Base-by-base conservation (phyloP, 176 grass and related monocot species). In the Hordeum marinum region DNA sequence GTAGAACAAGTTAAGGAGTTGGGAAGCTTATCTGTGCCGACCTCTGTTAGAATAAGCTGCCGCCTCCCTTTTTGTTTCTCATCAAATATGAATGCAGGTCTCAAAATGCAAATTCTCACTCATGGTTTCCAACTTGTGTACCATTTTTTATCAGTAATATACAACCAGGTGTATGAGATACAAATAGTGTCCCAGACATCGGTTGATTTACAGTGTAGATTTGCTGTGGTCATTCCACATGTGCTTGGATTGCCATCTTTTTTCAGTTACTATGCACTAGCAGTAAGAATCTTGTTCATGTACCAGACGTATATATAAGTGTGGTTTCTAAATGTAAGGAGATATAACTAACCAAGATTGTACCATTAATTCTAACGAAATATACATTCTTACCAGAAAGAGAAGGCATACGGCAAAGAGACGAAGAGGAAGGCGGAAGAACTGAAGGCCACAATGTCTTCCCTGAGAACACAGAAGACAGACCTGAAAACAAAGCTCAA, bases 401-500 rank as follows among this genome's bases (percentile, higher is more conserved):
- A 98, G 80, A 95, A 93, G 78, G 86, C 86, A 75, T 74, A 81
- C 11, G 87, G 37, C 59, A 94, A 79, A 57, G 92, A 91, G 24
- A 89, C 84, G 59, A 94, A 75, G 84, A 89, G 77, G 81, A 97
- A 91, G 84, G 48, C 85, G 14, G 88, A 92, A 18, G 91, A 86
- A 83, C 46, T 96, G 85, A 92, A 92, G 88, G 90, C 76, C 40
- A 96, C 94, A 37, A 57, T 92, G 75, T 85, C 86, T 75, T 87
- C 90, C 42, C 35, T 98, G 40, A 90, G 85, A 79, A 89, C 79
- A 40, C 85, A 96, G 77, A 94, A 89, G 12, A 77, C 40, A 41
- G 91, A 98, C 68, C 91, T 94, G 70, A 92, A 92, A 63, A 89
- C 82, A 37, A 94, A 98, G 90, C 89, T 96, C 78, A 78, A 83